phyloP scores from a whole-genome alignment of 1,284 basidiomycete species.

The Acaromyces ingoldii region DNA sequence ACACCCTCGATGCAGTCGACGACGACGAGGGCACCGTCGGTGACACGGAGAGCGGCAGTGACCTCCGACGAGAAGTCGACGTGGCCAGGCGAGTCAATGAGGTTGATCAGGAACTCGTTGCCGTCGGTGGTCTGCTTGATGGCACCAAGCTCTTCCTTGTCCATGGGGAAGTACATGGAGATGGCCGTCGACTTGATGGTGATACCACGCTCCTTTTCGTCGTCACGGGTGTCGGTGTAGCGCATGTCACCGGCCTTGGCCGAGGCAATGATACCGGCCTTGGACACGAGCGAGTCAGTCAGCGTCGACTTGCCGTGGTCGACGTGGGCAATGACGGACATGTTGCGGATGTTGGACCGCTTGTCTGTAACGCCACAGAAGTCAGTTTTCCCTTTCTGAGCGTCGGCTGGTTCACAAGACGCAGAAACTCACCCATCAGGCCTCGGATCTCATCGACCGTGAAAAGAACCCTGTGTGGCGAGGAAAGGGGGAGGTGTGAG shows the following conservation, averaged over 20 bases:
- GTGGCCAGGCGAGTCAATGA: constrained; percentile 81
- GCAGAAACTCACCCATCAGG: constrained; percentile 12
- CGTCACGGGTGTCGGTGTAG: constrained; percentile 93
- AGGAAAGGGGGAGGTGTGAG: too few relatives aligned
- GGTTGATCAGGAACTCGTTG: constrained; percentile 81
- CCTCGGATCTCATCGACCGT: constrained; percentile 56
- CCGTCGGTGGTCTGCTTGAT: constrained; percentile 93
- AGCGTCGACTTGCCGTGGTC: constrained; percentile 99
- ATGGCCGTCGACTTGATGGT: constrained; percentile 99
- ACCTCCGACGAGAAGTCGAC: constrained; percentile 81
- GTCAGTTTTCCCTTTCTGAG: neutral
- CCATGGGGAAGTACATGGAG: constrained; percentile 98
- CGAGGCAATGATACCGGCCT: constrained; percentile 97
- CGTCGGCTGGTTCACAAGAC: too few relatives aligned
- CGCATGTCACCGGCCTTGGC: constrained; percentile 92
- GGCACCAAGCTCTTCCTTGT: constrained; percentile 66
- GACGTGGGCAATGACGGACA: constrained; percentile 69
- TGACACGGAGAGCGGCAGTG: constrained; percentile 98
- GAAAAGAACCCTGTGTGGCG: constrained; percentile 50
- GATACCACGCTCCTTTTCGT: constrained; percentile 99
- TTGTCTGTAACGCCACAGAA: too few relatives aligned
- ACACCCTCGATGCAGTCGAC: constrained; percentile 99
- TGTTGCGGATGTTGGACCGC: constrained; percentile 85
- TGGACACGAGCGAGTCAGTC: constrained; percentile 97
- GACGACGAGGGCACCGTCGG: constrained; percentile 85